Conservation (phyloP, 768 basidiomycete genomes). For the Pleurotus sapidus region DNA sequence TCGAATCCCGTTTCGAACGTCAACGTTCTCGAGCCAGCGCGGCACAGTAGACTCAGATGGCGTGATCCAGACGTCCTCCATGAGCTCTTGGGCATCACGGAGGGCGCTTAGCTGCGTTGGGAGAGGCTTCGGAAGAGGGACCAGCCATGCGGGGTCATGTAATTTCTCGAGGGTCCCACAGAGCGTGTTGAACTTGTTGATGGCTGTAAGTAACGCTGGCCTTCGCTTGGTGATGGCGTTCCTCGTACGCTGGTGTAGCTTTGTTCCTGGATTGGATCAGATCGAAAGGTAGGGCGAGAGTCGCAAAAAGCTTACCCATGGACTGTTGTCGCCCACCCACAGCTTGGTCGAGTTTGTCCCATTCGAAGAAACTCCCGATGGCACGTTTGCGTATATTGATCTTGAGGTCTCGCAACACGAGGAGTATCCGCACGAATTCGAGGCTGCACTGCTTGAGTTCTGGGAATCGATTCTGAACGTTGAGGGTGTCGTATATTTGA, state of each 20-base stretch:
- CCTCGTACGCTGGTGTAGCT: slow-evolving; percentile 28
- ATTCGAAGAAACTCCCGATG: slow-evolving; percentile 33
- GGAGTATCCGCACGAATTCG: slow-evolving; percentile 24
- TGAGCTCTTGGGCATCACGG: slow-evolving; percentile 20
- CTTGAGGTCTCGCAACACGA: slow-evolving; percentile 35
- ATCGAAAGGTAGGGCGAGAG: slow-evolving; percentile 8
- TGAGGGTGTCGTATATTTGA: slow-evolving; percentile 28
- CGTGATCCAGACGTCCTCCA: slow-evolving; percentile 36
- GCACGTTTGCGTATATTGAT: slow-evolving; percentile 32
- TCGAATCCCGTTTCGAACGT: slow-evolving; percentile 17
- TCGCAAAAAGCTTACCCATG: slow-evolving; percentile 18
- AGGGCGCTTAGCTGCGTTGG: slow-evolving; percentile 24
- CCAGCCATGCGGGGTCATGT: slow-evolving; percentile 15
- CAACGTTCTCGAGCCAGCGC: slow-evolving; percentile 29
- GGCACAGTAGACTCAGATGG: slow-evolving; percentile 12
- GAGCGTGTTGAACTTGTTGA: slow-evolving; percentile 26
- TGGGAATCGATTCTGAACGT: slow-evolving; percentile 27
- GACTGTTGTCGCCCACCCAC: slow-evolving; percentile 24
- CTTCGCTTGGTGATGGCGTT: slow-evolving; percentile 26
- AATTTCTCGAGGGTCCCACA: slow-evolving; percentile 22
- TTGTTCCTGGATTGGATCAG: slow-evolving; percentile 21
- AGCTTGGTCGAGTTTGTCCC: slow-evolving; percentile 32
- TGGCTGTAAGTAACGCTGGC: slow-evolving; percentile 24
- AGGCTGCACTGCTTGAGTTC: slow-evolving; percentile 23
- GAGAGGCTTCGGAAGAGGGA: slow-evolving; percentile 30